Conservation (phyloP, 2,329 filamentous ascomycete species). For the Penicillium digitatum region DNA sequence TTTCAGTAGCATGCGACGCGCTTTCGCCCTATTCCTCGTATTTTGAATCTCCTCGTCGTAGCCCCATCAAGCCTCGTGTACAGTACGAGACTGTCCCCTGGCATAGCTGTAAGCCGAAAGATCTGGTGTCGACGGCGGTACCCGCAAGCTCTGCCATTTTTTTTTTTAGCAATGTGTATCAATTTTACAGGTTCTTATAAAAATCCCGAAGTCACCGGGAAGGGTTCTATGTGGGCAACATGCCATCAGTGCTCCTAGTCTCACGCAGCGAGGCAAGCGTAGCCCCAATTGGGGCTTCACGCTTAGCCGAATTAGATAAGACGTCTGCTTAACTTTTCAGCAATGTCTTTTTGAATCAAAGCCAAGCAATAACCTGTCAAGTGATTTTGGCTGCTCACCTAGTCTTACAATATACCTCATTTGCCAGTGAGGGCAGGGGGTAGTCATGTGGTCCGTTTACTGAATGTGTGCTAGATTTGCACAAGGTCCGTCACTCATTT, state of each 20-base stretch:
- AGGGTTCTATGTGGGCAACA: neutral
- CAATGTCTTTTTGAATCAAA: neutral
- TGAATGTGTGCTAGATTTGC: neutral
- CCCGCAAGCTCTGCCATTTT: conserved; percentile 2
- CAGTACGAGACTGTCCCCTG: conserved; percentile 6
- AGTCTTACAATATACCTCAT: neutral
- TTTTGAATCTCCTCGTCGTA: conserved; percentile 9
- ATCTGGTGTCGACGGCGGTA: conserved; percentile 12
- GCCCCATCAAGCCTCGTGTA: neutral
- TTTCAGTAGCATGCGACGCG: conserved; percentile 1
- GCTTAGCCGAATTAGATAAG: neutral
- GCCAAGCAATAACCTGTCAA: neutral
- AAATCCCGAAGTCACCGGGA: neutral
- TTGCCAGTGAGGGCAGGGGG: neutral
- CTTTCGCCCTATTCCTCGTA: conserved; percentile 2
- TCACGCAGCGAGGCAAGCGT: neutral
- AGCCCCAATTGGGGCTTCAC: neutral
- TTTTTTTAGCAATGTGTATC: neutral
- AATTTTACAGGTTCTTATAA: too few species aligned
- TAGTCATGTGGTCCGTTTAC: neutral
- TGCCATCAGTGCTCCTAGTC: neutral
- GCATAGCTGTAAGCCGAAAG: conserved; percentile 13
- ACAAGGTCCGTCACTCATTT: neutral
- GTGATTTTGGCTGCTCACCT: neutral
- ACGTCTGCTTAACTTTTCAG: neutral